Base-by-base conservation (phyloP, 192 early-diverging fungal genomes). In the Backusella tuberculispora region DNA sequence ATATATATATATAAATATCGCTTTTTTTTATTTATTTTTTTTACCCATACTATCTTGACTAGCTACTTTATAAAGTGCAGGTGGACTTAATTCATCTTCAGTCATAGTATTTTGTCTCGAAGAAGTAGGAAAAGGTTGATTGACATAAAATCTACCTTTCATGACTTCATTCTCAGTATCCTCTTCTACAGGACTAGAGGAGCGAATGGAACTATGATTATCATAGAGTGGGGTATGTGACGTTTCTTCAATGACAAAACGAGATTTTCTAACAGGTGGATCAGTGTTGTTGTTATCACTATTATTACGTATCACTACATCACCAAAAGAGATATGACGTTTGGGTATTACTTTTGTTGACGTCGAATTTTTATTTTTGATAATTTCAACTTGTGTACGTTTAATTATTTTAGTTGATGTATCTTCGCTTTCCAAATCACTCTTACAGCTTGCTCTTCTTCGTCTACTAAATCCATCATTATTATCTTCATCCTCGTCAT, bases 131-230 rank as follows among this genome's bases (percentile, higher is more conserved):
- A 34, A 60, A 9, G 40, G 42, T 53, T 70, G 48, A 38, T 84
- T 87, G 47, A 94, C 90, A 80, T 89, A 89, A 64, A 94, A 94
- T 44, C 93, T 83, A n/a, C 93, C 93, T 64, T 92, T 94, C 73
- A 83, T 88, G 6, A 92, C 85, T 78, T 89, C 65, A 14, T 48
- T 42, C 17, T 68, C 74, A 0, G 47, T 38, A 26, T 46, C 44
- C 56, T 69, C 44, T 3, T 78, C 47, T 72, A 78, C 7, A 53
- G 46, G 66, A 46, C 50, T 45, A 69, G 66, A 53, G 44, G 68
- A 9, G 68, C 76, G 63, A 44, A 9, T 46, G 4, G 72, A 66
- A 6, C 6, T n/a, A 14, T 26, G 26, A 3, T 26, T 1, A 44
- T 21, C 44, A 17, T 64, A 43, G 14, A 17, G 8, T n/a, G 64